Conservation (phyloP, 805 yeast species). For the Candida nemodendra region DNA sequence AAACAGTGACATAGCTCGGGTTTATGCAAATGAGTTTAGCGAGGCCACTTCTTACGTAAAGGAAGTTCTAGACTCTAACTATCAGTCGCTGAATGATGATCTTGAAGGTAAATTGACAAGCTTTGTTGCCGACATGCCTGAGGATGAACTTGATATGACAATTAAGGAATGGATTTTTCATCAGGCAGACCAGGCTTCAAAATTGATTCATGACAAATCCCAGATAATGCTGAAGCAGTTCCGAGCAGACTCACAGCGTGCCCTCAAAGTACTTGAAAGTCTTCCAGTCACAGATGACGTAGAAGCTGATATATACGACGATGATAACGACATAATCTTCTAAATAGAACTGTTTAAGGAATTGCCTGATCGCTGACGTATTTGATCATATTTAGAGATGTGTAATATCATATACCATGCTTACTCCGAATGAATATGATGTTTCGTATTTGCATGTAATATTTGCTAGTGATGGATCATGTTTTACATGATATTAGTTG, state of each 20-base stretch:
- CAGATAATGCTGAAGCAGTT: conserved; percentile 47
- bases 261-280: conserved; percentile 41
- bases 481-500: no score
- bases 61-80: conserved; percentile 32
- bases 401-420: no score
- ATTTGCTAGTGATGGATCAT: no score
- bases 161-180: conserved; percentile 67
- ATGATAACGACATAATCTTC: conserved; percentile 12
- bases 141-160: conserved; percentile 63
- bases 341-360: no score
- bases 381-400: no score
- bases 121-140: conserved; percentile 69
- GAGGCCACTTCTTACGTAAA: conserved; percentile 30
- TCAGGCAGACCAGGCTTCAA: conserved; percentile 54
- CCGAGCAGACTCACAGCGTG: conserved; percentile 47
- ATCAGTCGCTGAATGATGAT: conserved; percentile 52
- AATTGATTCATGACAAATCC: conserved; percentile 45
- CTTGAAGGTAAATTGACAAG: conserved; percentile 61
- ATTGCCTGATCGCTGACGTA: no score
- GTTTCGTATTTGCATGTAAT: no score
- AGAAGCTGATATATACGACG: conserved; percentile 6
- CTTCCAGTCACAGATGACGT: conserved; percentile 32
- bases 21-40: conserved; percentile 29
- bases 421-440: no score
- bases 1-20: conserved; percentile 28